Evolutionary conservation across 2,329 filamentous ascomycete species (phyloP).

Genomic region (Aspergillus vadensis): DNA sequence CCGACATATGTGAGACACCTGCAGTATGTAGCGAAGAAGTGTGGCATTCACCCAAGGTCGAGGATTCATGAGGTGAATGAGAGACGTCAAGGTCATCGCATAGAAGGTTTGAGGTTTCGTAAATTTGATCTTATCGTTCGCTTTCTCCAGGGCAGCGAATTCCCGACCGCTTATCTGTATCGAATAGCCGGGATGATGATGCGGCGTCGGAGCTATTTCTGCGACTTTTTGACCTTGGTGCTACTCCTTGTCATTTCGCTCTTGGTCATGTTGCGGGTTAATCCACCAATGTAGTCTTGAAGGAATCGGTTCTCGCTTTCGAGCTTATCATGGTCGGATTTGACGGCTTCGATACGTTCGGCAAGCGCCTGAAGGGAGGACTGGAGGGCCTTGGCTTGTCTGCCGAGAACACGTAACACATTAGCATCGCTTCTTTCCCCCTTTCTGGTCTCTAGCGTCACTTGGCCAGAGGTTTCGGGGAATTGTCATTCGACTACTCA

Average conservation of each 20-base stretch:
- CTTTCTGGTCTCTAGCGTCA: background rate
- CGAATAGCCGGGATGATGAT: constrained; percentile 6
- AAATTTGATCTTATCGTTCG: constrained; percentile 18
- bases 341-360: constrained; percentile 90
- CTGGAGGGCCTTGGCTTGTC: constrained; percentile 86
- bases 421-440: background rate
- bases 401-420: constrained; percentile 40
- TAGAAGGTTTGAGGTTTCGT: constrained; percentile 3
- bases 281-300: constrained; percentile 95
- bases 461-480: background rate
- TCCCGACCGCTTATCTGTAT: constrained; percentile 17
- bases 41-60: background rate
- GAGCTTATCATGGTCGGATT: constrained; percentile 92
- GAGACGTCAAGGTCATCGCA: background rate
- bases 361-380: constrained; percentile 86
- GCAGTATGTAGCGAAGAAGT: background rate
- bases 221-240: constrained; percentile 53
- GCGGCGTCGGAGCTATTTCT: constrained; percentile 33
- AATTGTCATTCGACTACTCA: constrained; percentile 41
- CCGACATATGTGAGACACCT: constrained; percentile 2
- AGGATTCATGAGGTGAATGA: constrained; percentile 6
- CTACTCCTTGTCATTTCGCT: constrained; percentile 59
- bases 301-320: constrained; percentile 96
- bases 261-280: constrained; percentile 72
- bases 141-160: constrained; percentile 18